phyloP scores from a whole-genome alignment of 2,329 filamentous ascomycete species.

The Parafenestella ontariensis region DNA sequence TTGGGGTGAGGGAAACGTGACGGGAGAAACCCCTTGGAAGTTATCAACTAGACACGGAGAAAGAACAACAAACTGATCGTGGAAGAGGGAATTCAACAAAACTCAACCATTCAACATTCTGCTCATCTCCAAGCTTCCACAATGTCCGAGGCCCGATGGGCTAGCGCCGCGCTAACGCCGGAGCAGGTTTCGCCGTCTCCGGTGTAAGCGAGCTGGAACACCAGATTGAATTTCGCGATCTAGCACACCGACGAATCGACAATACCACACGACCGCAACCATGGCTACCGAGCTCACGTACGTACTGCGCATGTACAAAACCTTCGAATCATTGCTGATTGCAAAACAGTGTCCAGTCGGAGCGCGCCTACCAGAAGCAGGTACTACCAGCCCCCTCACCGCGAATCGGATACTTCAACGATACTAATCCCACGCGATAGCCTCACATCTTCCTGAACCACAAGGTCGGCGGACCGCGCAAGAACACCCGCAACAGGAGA shows the following conservation, averaged over 20 bases:
- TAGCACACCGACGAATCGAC: slow-evolving; percentile 41
- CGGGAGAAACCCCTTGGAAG: neutral
- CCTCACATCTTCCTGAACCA: slow-evolving; percentile 99
- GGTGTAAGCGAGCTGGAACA: slow-evolving; percentile 25
- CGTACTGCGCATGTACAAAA: slow-evolving; percentile 21
- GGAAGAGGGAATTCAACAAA: neutral
- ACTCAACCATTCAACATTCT: neutral
- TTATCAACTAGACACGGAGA: neutral
- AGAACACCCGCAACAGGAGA: slow-evolving; percentile 67
- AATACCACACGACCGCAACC: slow-evolving; percentile 47
- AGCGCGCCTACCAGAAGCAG: slow-evolving; percentile 98
- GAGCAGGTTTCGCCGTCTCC: neutral
- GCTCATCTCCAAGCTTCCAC: neutral
- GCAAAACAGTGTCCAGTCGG: slow-evolving; percentile 92
- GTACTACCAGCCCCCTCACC: slow-evolving; percentile 34
- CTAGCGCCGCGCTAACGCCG: neutral
- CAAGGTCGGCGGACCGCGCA: slow-evolving; percentile 76
- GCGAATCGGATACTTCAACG: slow-evolving; percentile 18
- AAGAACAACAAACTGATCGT: neutral
- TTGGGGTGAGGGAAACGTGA: neutral
- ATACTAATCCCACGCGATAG: slow-evolving; percentile 62
- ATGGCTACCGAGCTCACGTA: slow-evolving; percentile 56
- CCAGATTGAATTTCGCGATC: slow-evolving; percentile 24
- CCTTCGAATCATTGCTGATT: slow-evolving; percentile 31
- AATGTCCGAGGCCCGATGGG: slow-evolving; percentile 14